Evolutionary conservation across 495 filamentous ascomycete species (phyloP), one percentile per base, ranked within the genome.

Genomic region (Emericellopsis terricola): DNA sequence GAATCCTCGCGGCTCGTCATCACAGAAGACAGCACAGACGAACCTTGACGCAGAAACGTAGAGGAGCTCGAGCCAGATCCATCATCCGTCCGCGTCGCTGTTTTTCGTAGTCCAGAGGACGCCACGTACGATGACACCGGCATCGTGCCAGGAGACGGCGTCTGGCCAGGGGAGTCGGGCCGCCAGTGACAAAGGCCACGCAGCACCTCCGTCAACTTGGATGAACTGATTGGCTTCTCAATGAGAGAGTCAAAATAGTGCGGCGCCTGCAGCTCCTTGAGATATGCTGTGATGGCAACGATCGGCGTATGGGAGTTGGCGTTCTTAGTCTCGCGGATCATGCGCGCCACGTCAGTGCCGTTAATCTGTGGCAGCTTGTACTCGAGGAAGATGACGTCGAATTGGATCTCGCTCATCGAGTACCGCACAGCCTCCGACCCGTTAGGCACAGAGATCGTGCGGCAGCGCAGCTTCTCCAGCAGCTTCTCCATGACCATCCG

Each of bases 381-480:
- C 52, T 97, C 89, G 51, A 92, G 93, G 64, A 97, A 81, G 48
- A 97, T 94, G 44, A 97, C 87, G 55, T 97, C 89, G 73, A 96
- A 76, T 47, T 76, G 72, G 51, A 97, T 83, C 51, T 94, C 83
- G 46, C 85, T 79, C 59, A 93, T 77, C 28, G 86, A 84, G 54
- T 80, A 92, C 16, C 87, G 73, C 50, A 87, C 75, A 2, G 85
- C 91, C 45, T 97, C 89, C 2, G 81, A 66, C 13, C 91, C 89
- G 41, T 82, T 92, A 6, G 71, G 64, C 2, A 84, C 89, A 11
- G 81, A 76, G 40, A 97, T 92, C n/a, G 85, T 94, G 13, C 91
- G 79, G 44, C 89, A 97, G 21, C 79, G 76, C 23, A 97, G 65
- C 56, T 92, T 96, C 53, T 96, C 91, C 29, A 96, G 71, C 4